A percentile compares a stretch with the other conserved stretches of the same genome.
Conservation (phyloP, 148 eudicot genomes). For the Persicaria tinctoria region DNA sequence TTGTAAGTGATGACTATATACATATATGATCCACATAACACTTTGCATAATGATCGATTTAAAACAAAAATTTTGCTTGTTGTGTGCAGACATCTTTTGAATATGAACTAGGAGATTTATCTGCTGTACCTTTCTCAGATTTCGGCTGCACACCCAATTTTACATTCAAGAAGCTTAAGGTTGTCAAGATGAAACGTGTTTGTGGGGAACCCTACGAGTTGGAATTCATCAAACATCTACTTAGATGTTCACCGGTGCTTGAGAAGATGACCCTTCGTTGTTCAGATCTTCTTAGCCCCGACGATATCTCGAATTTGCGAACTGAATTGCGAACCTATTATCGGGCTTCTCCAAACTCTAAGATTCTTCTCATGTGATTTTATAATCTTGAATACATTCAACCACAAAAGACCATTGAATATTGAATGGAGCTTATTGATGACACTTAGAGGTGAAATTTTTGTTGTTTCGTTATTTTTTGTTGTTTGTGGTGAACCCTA, state of each 20-base stretch:
- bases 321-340: background rate
- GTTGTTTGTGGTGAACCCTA: too few relatives aligned
- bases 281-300: background rate
- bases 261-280: slow-evolving; percentile 26
- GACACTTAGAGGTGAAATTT: too few relatives aligned
- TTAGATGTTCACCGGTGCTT: slow-evolving; percentile 53
- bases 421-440: too few relatives aligned
- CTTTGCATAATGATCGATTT: too few relatives aligned
- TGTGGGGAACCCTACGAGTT: slow-evolving; percentile 65
- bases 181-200: slow-evolving; percentile 56
- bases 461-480: too few relatives aligned
- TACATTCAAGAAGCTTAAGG: slow-evolving; percentile 41
- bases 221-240: slow-evolving; percentile 55
- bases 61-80: slow-evolving; percentile 2
- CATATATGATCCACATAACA: too few relatives aligned
- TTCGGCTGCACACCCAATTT: background rate
- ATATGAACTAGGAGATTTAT: slow-evolving; percentile 20
- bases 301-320: background rate
- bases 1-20: slow-evolving; percentile 38
- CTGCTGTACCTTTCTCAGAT: background rate
- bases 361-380: background rate
- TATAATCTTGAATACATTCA: too few relatives aligned
- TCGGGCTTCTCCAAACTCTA: background rate
- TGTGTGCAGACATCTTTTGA: slow-evolving; percentile 37
- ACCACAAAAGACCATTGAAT: too few relatives aligned